Base-by-base conservation (phyloP, 2,329 filamentous ascomycete genomes). In the Immersiporthe knoxdaviesiana region DNA sequence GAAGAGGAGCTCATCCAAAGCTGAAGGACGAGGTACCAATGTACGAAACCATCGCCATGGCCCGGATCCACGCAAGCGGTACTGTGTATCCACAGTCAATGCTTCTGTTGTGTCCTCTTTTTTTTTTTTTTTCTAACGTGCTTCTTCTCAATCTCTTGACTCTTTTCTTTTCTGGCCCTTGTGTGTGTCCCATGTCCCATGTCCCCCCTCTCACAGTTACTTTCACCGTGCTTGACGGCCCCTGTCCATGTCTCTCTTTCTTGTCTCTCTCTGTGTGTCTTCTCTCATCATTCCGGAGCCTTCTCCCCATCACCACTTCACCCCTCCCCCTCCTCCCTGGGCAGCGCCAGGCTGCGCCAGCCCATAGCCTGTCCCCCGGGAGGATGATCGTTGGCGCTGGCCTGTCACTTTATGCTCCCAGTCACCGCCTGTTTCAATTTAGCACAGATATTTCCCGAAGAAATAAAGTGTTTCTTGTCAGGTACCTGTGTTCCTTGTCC, bases 381-480 rank as follows among this genome's bases (percentile, higher is more conserved):
- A 71, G 70, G 69, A 69, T 71, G 69, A 71, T 71, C 69, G 60
- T 63, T 71, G 64, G 69, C 37, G 67, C 65, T 69, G 59, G 64
- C 61, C 67, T 66, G 64, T 65, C 60, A 69, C 44, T 58, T 63
- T 61, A 67, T 63, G 67, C 69, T 65, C 67, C 62, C 69, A 71
- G 70, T 71, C 70, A 71, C 70, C 70, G 70, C 70, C 61, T 71
- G 70, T 71, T 71, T 71, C 70, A 69, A 69, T 71, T 71, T 65
- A 60, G 52, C 59, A 61, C 67, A 69, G 56, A 67, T 67, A 69
- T 71, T 67, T 56, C 62, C 70, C 70, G 70, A 71, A 71, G 68
- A 63, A 67, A 67, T 65, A 71, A 65, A 65, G 61, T 69, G 64
- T 67, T 71, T 71, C 60, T 37, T 63, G 64, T 63, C 67, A 67